These are phyloP conservation scores for Aurifilum marmelostoma DNA, from an alignment of 2,329 filamentous ascomycete genomes.

Conservation along the genomic window DNA sequence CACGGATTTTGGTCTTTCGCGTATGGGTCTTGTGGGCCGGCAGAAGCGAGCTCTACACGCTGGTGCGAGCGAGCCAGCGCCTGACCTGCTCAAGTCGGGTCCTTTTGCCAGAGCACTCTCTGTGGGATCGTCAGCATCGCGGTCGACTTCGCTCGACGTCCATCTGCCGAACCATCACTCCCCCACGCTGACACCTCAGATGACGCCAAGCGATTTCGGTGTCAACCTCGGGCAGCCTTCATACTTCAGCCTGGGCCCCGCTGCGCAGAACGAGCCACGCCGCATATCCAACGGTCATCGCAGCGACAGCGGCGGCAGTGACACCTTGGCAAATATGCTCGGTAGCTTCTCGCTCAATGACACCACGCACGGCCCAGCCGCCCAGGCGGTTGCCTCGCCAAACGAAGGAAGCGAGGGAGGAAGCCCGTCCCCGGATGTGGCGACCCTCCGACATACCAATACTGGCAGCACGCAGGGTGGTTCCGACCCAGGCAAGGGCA, in stretches of 20 bases:
- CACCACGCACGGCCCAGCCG: conserved; percentile 44
- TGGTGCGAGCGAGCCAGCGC: conserved; percentile 77
- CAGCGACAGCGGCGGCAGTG: conserved; percentile 91
- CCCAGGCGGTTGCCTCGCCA: conserved; percentile 58
- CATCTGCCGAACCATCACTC: conserved; percentile 70
- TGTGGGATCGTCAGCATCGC: conserved; percentile 72
- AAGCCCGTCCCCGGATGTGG: conserved; percentile 77
- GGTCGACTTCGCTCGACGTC: conserved; percentile 91
- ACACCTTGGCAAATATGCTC: conserved; percentile 81
- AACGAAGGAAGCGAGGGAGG: conserved; percentile 75
- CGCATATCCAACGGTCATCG: conserved; percentile 80
- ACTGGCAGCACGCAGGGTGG: conserved; percentile 49
- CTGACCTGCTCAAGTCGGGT: conserved; percentile 89
- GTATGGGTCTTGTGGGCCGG: conserved; percentile 94
- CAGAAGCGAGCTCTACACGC: conserved; percentile 90
- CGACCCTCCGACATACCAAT: conserved; percentile 60
- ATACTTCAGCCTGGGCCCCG: conserved; percentile 78
- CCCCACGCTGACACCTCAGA: conserved; percentile 81
- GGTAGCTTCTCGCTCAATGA: conserved; percentile 77
- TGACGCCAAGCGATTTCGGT: conserved; percentile 74
- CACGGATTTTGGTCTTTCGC: conserved; percentile 94
- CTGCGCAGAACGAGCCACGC: conserved; percentile 57
- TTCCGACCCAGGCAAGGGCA: conserved; percentile 58
- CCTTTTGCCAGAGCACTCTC: conserved; percentile 87
- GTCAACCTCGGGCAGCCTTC: conserved; percentile 79